Evolutionary conservation across 2,329 filamentous ascomycete genomes (phyloP).

Genomic region (Emericellopsis atlantica): DNA sequence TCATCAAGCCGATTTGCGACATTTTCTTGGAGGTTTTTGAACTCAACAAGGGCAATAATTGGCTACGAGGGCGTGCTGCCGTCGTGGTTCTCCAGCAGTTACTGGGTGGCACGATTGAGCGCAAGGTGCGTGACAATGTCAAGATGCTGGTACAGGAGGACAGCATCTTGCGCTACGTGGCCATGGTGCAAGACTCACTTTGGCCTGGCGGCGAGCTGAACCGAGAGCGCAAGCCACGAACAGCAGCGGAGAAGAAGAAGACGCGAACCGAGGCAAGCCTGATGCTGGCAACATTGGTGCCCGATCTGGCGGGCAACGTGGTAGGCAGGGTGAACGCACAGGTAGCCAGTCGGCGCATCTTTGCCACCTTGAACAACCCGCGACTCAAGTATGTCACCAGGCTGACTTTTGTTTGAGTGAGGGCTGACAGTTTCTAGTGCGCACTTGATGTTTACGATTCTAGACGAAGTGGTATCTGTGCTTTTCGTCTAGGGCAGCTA

Average conservation of each 20-base stretch:
- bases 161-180: constrained; percentile 62
- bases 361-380: constrained; percentile 84
- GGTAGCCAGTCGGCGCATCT: constrained; percentile 75
- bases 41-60: constrained; percentile 89
- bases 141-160: constrained; percentile 66
- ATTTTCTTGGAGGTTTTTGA: constrained; percentile 95
- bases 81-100: constrained; percentile 95
- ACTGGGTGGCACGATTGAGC: constrained; percentile 88
- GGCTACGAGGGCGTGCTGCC: constrained; percentile 88
- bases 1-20: constrained; percentile 97
- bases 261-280: constrained; percentile 79
- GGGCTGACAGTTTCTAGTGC: constrained; percentile 28
- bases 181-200: constrained; percentile 59
- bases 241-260: constrained; percentile 59
- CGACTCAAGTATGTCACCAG: constrained; percentile 62
- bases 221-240: constrained; percentile 42
- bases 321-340: constrained; percentile 88
- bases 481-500: constrained; percentile 37
- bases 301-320: constrained; percentile 84
- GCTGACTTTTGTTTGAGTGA: neutral
- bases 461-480: constrained; percentile 57
- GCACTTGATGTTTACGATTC: constrained; percentile 56
- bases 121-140: constrained; percentile 81
- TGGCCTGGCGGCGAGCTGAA: constrained; percentile 62
- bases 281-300: constrained; percentile 79